Conservation (phyloP, 345 rosid species). For the Corchorus olitorius region DNA sequence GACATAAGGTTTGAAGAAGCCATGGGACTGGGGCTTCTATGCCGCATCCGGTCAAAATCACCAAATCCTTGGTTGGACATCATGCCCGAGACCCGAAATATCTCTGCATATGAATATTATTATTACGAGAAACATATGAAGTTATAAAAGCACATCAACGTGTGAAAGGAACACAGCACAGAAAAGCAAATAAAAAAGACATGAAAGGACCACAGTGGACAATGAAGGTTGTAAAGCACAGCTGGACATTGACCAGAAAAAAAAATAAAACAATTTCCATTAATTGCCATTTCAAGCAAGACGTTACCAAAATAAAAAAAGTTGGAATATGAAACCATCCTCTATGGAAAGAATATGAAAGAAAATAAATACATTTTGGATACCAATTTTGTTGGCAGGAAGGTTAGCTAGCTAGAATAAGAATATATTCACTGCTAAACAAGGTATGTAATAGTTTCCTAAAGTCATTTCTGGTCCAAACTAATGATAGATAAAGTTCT, state of each 20-base stretch:
- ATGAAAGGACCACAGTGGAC: background rate
- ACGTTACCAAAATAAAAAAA: background rate
- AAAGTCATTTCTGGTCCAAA: background rate
- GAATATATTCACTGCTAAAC: background rate
- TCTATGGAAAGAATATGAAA: background rate
- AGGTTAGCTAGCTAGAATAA: background rate
- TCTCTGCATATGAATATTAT: slow-evolving; percentile 56
- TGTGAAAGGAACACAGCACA: background rate
- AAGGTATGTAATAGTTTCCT: background rate
- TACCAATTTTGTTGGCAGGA: background rate
- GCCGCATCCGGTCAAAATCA: slow-evolving; percentile 79
- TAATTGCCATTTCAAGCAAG: background rate
- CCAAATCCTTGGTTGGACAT: slow-evolving; percentile 88
- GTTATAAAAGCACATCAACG: background rate
- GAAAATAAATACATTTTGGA: background rate
- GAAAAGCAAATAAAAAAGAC: background rate
- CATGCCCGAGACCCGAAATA: slow-evolving; percentile 78
- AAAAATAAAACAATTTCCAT: background rate
- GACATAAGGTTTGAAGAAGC: slow-evolving; percentile 87
- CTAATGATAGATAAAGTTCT: no score
- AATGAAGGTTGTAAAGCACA: background rate
- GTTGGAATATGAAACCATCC: background rate
- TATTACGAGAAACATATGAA: slow-evolving; percentile 19
- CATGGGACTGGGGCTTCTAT: slow-evolving; percentile 98
- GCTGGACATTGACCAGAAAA: background rate